phyloP scores from a whole-genome alignment of 208 protist genomes.

The Herpetomonas muscarum region DNA sequence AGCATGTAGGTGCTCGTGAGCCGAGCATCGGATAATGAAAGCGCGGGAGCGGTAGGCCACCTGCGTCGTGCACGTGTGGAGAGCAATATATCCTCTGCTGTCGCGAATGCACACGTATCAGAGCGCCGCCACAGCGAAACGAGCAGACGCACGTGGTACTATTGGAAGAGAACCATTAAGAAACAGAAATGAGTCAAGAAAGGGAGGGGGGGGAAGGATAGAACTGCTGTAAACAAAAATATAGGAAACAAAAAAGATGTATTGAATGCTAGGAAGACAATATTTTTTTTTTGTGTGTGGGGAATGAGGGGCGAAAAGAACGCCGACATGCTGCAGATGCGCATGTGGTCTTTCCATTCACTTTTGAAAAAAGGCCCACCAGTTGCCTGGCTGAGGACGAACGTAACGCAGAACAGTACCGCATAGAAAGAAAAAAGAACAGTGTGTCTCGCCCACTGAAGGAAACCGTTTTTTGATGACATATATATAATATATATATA shows the following conservation, averaged over 20 bases:
- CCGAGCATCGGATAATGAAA: no score
- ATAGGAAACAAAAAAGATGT: constrained; percentile 4
- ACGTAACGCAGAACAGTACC: not conserved
- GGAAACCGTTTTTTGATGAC: not conserved
- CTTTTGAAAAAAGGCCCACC: not conserved
- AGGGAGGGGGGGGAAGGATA: constrained; percentile 2
- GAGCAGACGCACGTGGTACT: no score
- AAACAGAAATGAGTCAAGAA: not conserved
- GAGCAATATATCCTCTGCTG: no score
- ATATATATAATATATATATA: constrained; percentile 6
- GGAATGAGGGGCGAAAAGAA: not conserved
- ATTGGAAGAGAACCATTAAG: no score
- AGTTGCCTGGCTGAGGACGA: not conserved
- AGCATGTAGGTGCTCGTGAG: no score
- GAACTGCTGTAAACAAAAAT: constrained; percentile 2
- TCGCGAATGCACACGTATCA: no score
- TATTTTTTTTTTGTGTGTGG: constrained; percentile 5
- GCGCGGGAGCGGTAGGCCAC: no score
- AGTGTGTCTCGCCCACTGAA: not conserved
- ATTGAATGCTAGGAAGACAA: not conserved
- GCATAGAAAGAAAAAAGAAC: constrained; percentile 1
- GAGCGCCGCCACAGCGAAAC: no score
- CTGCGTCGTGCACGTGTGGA: no score
- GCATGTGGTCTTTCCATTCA: no score
- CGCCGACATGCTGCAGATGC: not conserved